Evolutionary conservation across 495 filamentous ascomycete genomes (phyloP).

Genomic region (Tuber magnatum): DNA sequence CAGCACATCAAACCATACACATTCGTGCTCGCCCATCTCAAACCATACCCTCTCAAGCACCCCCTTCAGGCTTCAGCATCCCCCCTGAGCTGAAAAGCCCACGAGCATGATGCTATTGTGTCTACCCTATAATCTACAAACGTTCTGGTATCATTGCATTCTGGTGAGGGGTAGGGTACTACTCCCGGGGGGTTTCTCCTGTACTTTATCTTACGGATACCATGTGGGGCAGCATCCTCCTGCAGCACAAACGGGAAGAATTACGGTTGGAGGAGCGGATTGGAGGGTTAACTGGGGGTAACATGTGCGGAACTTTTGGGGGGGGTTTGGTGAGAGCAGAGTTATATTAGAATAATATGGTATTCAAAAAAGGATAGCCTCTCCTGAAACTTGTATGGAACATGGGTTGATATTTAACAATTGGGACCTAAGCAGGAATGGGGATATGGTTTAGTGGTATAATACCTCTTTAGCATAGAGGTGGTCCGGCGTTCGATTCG

Average conservation of each 20-base stretch:
- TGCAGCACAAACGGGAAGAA: neutral
- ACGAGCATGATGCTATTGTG: neutral
- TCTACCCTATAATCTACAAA: neutral
- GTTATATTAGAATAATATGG: neutral
- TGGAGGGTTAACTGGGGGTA: neutral
- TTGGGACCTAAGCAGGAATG: neutral
- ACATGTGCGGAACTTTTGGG: too few relatives aligned
- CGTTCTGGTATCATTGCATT: too few relatives aligned
- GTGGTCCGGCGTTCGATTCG: conserved; percentile 45
- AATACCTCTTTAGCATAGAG: conserved; percentile 45
- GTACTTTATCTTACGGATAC: neutral
- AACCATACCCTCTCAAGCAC: neutral
- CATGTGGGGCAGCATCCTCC: neutral
- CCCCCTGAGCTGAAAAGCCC: neutral
- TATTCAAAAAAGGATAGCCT: too few relatives aligned
- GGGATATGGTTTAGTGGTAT: conserved; percentile 43
- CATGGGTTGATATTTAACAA: neutral
- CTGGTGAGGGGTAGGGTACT: too few relatives aligned
- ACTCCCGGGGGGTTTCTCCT: neutral
- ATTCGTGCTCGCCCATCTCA: neutral
- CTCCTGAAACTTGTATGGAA: too few relatives aligned
- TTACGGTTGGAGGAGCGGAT: neutral
- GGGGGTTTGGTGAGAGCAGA: neutral
- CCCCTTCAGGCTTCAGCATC: neutral
- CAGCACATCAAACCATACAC: neutral